These are phyloP conservation scores for Tricholoma sp. DNA, from an alignment of 768 basidiomycete genomes.

Conservation along the genomic window DNA sequence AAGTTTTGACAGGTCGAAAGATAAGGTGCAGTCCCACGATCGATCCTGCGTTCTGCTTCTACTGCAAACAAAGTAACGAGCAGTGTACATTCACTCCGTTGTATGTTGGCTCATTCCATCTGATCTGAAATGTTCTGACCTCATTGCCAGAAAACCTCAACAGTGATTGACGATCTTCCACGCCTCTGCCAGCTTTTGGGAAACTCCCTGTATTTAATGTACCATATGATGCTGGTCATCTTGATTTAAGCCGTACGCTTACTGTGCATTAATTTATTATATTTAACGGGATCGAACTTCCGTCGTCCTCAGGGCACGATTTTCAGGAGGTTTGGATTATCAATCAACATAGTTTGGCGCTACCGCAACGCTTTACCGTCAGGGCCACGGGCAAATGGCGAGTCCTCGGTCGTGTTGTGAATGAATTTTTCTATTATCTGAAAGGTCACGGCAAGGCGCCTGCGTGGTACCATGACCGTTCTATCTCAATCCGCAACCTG, in stretches of 20 bases:
- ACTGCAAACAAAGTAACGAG: too few species aligned
- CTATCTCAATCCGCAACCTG: not conserved
- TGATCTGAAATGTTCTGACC: conserved; percentile 19
- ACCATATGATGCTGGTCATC: not conserved
- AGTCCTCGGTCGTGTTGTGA: conserved; percentile 3
- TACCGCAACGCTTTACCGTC: too few species aligned
- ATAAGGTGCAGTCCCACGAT: too few species aligned
- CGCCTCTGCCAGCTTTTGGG: not conserved
- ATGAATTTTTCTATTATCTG: conserved; percentile 1
- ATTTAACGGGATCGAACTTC: not conserved
- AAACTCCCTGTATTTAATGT: not conserved
- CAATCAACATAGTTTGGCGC: too few species aligned
- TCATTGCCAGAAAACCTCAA: conserved; percentile 20
- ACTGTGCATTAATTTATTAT: not conserved
- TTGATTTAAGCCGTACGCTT: not conserved
- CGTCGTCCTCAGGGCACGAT: not conserved
- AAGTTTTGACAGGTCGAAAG: too few species aligned
- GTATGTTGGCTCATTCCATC: conserved; percentile 35
- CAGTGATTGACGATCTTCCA: not conserved
- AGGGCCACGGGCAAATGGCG: conserved; percentile 4
- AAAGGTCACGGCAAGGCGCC: not conserved
- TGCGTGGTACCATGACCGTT: conserved; percentile 4
- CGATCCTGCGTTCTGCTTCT: too few species aligned
- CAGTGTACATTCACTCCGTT: too few species aligned
- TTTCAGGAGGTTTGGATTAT: too few species aligned